Evolutionary conservation across 2,329 filamentous ascomycete species (phyloP).

Genomic region (Pestalotiopsis sp.): DNA sequence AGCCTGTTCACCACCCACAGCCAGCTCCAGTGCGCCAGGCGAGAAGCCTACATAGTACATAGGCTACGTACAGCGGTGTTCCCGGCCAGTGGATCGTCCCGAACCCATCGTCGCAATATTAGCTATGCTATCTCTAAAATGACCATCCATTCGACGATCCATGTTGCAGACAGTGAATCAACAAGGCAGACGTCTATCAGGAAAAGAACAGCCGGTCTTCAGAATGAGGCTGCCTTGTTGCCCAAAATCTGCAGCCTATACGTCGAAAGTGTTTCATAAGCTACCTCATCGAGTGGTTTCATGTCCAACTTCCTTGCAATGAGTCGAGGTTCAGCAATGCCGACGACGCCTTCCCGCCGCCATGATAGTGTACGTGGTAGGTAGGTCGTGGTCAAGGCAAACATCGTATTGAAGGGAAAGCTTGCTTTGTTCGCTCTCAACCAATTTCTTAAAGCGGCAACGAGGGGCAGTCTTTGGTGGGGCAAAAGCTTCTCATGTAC

Average conservation of each 20-base stretch:
- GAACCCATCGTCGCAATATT: neutral
- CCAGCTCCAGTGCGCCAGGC: neutral
- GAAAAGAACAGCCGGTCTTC: neutral
- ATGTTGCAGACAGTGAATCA: neutral
- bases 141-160: constrained; percentile 1
- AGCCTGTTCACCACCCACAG: neutral
- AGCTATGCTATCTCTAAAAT: neutral
- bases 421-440: neutral
- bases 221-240: no score
- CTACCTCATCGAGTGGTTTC: neutral
- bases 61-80: neutral
- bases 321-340: neutral
- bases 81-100: constrained; percentile 1
- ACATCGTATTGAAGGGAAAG: neutral
- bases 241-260: neutral
- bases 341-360: neutral
- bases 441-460: constrained; percentile 60
- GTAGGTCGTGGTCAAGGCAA: neutral
- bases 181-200: neutral
- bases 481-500: constrained; percentile 39
- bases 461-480: constrained; percentile 63
- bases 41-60: neutral
- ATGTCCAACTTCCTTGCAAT: neutral
- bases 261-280: neutral
- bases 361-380: neutral